Percentiles rank a stretch among this genome's conserved stretches.
Conservation (phyloP, 2,329 filamentous ascomycete genomes). For the Xenosphaeropsis pyriputrescens region DNA sequence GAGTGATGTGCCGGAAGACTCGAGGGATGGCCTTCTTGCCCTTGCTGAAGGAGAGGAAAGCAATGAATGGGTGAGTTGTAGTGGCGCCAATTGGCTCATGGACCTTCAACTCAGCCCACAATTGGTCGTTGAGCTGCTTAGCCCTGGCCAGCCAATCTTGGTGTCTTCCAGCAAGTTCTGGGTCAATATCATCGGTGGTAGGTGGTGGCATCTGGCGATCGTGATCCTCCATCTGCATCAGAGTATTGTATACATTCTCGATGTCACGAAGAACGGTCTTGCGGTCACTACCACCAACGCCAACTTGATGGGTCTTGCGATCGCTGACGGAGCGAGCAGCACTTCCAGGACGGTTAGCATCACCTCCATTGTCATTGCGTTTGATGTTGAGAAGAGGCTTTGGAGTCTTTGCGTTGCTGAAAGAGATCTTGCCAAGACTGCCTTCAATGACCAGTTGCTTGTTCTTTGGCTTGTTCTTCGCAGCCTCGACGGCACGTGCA, state of each 20-base stretch:
- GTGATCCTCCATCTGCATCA: slow-evolving; percentile 93
- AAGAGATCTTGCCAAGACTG: slow-evolving; percentile 93
- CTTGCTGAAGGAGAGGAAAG: slow-evolving; percentile 86
- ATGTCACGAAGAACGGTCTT: slow-evolving; percentile 78
- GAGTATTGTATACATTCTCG: slow-evolving; percentile 70
- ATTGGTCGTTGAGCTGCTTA: slow-evolving; percentile 56
- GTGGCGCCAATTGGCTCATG: slow-evolving; percentile 77
- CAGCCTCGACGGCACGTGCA: slow-evolving; percentile 89
- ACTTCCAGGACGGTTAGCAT: slow-evolving; percentile 35
- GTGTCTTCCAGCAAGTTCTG: slow-evolving; percentile 57
- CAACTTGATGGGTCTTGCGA: slow-evolving; percentile 25
- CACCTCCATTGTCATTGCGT: slow-evolving; percentile 56
- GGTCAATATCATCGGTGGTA: slow-evolving; percentile 43
- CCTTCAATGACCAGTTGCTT: slow-evolving; percentile 94
- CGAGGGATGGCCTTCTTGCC: slow-evolving; percentile 93
- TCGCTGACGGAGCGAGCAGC: slow-evolving; percentile 22
- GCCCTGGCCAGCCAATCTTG: slow-evolving; percentile 66
- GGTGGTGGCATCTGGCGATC: slow-evolving; percentile 65
- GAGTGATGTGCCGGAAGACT: slow-evolving; percentile 84
- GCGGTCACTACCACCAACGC: slow-evolving; percentile 52
- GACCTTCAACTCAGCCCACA: slow-evolving; percentile 83
- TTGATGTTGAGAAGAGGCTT: slow-evolving; percentile 94
- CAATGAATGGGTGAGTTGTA: slow-evolving; percentile 83
- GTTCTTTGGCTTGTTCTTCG: slow-evolving; percentile 95
- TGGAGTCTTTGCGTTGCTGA: slow-evolving; percentile 96